Percentiles rank a stretch among this genome's conserved stretches.
phyloP scores from a whole-genome alignment of 805 yeast species.

The Kluyveromyces nonfermentans region DNA sequence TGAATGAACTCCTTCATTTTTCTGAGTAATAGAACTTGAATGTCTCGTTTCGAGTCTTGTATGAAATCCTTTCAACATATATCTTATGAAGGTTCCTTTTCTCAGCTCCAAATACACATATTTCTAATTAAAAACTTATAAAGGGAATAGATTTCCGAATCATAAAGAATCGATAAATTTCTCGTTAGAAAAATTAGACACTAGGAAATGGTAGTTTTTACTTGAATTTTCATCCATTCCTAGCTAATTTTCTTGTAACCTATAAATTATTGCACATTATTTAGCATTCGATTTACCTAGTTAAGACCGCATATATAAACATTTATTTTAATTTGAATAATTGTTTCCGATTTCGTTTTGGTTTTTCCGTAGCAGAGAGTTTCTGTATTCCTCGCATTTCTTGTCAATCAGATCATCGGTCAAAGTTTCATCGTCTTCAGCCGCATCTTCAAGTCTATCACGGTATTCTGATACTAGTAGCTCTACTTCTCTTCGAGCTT shows the following conservation, averaged over 20 bases:
- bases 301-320: neutral
- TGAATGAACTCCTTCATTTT: neutral
- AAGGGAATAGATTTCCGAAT: no score
- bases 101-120: no score
- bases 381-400: constrained; percentile 15
- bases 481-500: constrained; percentile 20
- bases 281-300: neutral
- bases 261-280: neutral
- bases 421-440: constrained; percentile 8
- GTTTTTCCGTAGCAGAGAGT: constrained; percentile 3
- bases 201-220: no score
- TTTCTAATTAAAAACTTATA: no score
- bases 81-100: no score
- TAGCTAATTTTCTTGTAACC: neutral
- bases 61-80: no score
- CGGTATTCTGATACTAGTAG: constrained; percentile 21
- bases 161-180: no score
- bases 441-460: constrained; percentile 20
- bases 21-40: no score
- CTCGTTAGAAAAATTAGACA: no score
- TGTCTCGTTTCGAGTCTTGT: no score
- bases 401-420: constrained; percentile 14
- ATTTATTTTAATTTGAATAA: neutral
- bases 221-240: neutral
- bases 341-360: neutral